Evolutionary conservation across 2,329 filamentous ascomycete genomes (phyloP), one percentile per base, ranked within the genome.

Genomic region (Huntiella moniliformis): DNA sequence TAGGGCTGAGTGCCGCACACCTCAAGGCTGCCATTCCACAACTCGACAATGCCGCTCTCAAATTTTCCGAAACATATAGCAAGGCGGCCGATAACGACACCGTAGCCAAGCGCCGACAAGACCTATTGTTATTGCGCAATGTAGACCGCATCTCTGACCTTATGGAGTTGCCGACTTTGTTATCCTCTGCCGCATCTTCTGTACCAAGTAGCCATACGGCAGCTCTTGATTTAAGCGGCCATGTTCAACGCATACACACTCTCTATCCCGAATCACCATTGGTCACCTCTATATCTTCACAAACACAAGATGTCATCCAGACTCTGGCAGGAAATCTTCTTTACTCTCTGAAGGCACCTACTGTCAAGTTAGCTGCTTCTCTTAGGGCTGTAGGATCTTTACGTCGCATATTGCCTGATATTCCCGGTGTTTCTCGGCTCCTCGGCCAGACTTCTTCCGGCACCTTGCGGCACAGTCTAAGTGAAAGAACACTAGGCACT

Each of bases 331-430:
- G 78, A 6, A 86, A 91, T 54, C 73, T 98, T 4, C 79, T 98
- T 48, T 66, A 70, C 7, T 78, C 79, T 7, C 70, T 98, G 18
- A 81, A 85, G 52, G 70, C 74, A 0, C 83, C 83, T 2, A 75
- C 75, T 15, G 70, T 98, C 43, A 93, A 95, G 61, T 71, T 98
- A 3, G 87, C 91, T 17, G 80, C 81, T 10, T 87, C 86, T 1
- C 82, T 98, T 64, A 76, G 92, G 44, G 94, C 85, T 1, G 78
- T 95, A 42, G 84, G 86, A 49, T 95, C 86, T 82, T 68, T 98
- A 38, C 78, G 88, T 38, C 74, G 91, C 31, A 79, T 95, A 4
- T 74, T 88, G 0, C 85, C 87, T 0, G 87, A 94, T 51, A 53
- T 55, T 7, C 49, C 56, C 13, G 56, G 58, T 16, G 53, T 45